Percentiles rank a stretch among this genome's conserved stretches.
phyloP scores from a whole-genome alignment of 257 asterid species.

The Primulina tabacum region DNA sequence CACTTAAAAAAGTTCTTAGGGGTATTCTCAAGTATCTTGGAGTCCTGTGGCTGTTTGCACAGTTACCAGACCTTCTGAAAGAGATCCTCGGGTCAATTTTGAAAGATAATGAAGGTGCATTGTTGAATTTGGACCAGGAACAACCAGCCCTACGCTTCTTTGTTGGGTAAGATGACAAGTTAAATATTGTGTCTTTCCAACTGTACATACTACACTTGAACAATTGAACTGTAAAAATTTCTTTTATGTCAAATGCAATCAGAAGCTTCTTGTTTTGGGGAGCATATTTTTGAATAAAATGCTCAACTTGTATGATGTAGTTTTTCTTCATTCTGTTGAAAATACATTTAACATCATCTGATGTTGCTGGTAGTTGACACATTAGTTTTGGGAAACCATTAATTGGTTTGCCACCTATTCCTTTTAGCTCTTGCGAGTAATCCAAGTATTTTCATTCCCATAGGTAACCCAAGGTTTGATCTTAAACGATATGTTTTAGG shows the following conservation, averaged over 20 bases:
- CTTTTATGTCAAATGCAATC: neutral
- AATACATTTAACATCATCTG: neutral
- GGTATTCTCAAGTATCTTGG: conserved; percentile 98
- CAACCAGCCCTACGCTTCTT: conserved; percentile 99
- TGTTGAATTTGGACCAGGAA: conserved; percentile 96
- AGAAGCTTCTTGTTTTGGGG: neutral
- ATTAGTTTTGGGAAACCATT: neutral
- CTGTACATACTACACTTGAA: conserved; percentile 1
- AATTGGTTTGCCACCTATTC: no score
- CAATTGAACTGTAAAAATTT: neutral
- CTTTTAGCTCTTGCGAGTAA: neutral
- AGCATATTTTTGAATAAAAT: neutral
- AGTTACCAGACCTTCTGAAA: conserved; percentile 89
- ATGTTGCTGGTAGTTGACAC: neutral
- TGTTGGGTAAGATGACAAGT: conserved; percentile 69
- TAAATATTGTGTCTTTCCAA: conserved; percentile 1
- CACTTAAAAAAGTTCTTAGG: conserved; percentile 93
- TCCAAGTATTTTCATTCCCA: neutral
- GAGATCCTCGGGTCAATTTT: conserved; percentile 97
- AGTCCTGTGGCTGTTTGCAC: conserved; percentile 97
- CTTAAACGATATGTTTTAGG: neutral
- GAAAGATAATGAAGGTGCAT: conserved; percentile 93
- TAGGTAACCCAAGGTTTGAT: neutral
- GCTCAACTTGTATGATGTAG: neutral
- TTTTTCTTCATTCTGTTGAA: neutral